A percentile compares a stretch with the other conserved stretches of the same genome.
phyloP scores from a whole-genome alignment of 352 stramenopile genomes.

The Pythium aquatile region DNA sequence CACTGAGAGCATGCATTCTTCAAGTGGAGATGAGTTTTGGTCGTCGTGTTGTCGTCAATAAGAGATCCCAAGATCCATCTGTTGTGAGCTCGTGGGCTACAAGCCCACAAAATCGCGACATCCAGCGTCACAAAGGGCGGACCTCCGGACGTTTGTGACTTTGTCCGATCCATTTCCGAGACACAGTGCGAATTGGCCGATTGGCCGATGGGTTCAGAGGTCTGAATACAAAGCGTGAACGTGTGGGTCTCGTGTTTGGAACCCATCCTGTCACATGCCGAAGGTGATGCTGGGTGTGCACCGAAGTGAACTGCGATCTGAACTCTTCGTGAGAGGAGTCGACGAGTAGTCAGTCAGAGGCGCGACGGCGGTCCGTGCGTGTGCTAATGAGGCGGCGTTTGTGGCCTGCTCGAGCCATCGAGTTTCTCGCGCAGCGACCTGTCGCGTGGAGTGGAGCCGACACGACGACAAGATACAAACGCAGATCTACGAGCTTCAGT shows the following conservation, averaged over 20 bases:
- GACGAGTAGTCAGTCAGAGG: background rate
- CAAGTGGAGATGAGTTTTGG: background rate
- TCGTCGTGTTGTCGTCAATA: background rate
- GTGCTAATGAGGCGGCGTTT: background rate
- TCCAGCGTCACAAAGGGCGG: background rate
- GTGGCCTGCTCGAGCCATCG: background rate
- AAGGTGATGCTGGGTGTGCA: background rate
- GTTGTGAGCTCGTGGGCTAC: background rate
- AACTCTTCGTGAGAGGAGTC: background rate
- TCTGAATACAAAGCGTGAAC: background rate
- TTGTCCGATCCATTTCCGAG: too few relatives aligned
- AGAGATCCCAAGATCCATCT: background rate
- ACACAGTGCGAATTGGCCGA: background rate
- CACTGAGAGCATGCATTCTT: background rate
- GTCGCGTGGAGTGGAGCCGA: background rate
- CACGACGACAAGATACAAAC: background rate
- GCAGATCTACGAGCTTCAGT: background rate
- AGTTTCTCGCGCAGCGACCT: background rate
- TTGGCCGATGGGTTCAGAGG: background rate
- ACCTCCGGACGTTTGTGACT: background rate
- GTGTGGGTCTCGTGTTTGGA: background rate
- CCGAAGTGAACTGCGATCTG: background rate
- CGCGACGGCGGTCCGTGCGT: background rate
- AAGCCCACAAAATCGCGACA: background rate
- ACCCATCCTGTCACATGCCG: slow-evolving; percentile 25